phyloP scores from a whole-genome alignment of 2,329 filamentous ascomycete genomes.

The Trichophyton rubrum region DNA sequence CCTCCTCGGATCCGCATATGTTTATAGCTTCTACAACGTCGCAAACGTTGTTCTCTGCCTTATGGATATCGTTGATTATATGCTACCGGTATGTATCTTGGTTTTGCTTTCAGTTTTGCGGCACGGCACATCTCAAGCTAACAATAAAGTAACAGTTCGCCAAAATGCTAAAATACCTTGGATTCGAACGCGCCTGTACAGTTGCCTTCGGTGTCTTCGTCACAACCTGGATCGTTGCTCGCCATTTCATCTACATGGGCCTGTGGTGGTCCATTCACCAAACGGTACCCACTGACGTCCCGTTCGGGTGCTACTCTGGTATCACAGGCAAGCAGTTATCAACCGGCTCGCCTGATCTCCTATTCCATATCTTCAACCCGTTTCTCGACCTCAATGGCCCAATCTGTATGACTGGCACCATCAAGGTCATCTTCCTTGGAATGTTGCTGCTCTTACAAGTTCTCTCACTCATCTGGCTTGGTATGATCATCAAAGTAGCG shows the following conservation, averaged over 20 bases:
- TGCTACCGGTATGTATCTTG: conserved; percentile 57
- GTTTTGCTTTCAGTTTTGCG: not conserved
- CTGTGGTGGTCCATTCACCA: conserved; percentile 73
- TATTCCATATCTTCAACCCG: conserved; percentile 57
- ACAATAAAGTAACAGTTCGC: conserved; percentile 49
- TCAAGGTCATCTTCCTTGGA: conserved; percentile 65
- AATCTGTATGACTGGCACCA: conserved; percentile 64
- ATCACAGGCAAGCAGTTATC: conserved; percentile 15
- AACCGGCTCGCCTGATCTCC: conserved; percentile 32
- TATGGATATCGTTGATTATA: conserved; percentile 86
- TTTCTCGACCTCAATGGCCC: conserved; percentile 58
- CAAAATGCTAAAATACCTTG: conserved; percentile 86
- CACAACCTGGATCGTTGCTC: conserved; percentile 66
- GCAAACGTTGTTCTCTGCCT: conserved; percentile 79
- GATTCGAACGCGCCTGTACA: conserved; percentile 65
- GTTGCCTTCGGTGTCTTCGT: conserved; percentile 76
- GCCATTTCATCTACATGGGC: conserved; percentile 67
- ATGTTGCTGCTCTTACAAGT: conserved; percentile 66
- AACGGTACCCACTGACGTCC: conserved; percentile 50
- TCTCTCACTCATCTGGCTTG: conserved; percentile 78
- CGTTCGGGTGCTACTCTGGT: conserved; percentile 59
- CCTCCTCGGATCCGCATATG: conserved; percentile 70
- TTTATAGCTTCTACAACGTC: conserved; percentile 74
- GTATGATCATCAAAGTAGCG: conserved; percentile 74
- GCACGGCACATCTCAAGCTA: not conserved